Percentiles rank a stretch among this genome's conserved stretches.
These are phyloP conservation scores for Paramyrothecium roridum DNA, from an alignment of 2,329 filamentous ascomycete species.

Conservation along the genomic window DNA sequence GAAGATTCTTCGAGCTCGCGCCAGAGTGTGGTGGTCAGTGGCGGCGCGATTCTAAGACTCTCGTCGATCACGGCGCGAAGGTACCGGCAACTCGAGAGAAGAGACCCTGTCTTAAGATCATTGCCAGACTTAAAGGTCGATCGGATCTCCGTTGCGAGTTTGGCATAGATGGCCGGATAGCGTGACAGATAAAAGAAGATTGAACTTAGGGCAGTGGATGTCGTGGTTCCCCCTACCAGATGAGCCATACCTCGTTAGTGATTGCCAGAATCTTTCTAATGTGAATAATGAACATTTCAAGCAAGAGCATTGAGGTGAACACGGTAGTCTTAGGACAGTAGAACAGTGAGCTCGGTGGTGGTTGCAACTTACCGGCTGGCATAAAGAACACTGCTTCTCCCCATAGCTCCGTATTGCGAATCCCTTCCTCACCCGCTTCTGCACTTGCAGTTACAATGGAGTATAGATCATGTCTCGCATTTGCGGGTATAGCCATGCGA, in stretches of 20 bases:
- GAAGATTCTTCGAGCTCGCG: background rate
- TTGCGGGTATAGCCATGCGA: no score
- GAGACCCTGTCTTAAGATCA: background rate
- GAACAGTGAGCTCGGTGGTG: no score
- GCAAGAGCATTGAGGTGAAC: no score
- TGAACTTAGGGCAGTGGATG: background rate
- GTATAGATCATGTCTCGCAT: conserved; percentile 5
- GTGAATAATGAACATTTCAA: no score
- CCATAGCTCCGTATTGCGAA: background rate
- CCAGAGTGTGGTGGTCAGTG: background rate
- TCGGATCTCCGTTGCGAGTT: conserved; percentile 1
- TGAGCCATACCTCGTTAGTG: no score
- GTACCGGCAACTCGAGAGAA: background rate
- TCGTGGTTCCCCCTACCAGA: background rate
- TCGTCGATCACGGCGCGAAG: conserved; percentile 2
- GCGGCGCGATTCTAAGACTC: background rate
- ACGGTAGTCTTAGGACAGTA: no score
- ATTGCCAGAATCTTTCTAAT: no score
- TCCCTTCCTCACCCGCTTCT: background rate
- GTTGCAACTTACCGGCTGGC: background rate
- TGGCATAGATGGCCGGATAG: background rate
- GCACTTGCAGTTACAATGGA: background rate
- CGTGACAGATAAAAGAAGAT: conserved; percentile 5
- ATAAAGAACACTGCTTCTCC: background rate
- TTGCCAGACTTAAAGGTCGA: background rate